A percentile compares a stretch with the other conserved stretches of the same genome.
phyloP scores from a whole-genome alignment of 495 filamentous ascomycete species.

The Clavariopsis aquatica region DNA sequence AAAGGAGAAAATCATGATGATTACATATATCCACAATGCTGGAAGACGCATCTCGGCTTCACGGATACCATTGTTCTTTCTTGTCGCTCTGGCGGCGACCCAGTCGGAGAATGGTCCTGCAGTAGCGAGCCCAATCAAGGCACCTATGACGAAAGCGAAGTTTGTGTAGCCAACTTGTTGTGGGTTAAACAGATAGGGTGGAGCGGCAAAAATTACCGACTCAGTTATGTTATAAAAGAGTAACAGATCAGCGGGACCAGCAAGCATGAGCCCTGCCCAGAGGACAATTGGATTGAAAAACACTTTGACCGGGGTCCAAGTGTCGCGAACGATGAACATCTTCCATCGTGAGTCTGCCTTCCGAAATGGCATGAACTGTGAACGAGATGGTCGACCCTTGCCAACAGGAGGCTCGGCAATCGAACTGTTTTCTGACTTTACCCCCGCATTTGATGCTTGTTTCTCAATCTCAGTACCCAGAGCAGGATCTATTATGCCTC shows the following conservation, averaged over 20 bases:
- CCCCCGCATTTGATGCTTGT: neutral
- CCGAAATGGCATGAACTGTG: constrained; percentile 58
- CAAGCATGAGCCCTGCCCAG: constrained; percentile 58
- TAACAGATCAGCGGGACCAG: constrained; percentile 61
- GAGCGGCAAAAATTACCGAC: constrained; percentile 57
- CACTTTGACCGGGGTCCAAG: constrained; percentile 55
- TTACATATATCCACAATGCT: constrained; percentile 55
- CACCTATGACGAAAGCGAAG: constrained; percentile 53
- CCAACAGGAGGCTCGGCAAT: constrained; percentile 40
- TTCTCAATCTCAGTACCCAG: constrained; percentile 9
- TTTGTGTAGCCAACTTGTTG: constrained; percentile 46
- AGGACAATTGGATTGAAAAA: constrained; percentile 64
- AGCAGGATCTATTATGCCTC: neutral
- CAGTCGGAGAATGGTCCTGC: constrained; percentile 58
- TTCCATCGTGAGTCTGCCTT: constrained; percentile 45
- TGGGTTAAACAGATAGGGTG: constrained; percentile 58
- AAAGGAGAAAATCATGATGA: constrained; percentile 56
- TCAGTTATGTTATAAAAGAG: constrained; percentile 64
- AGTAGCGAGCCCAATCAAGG: constrained; percentile 58
- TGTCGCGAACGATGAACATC: constrained; percentile 46
- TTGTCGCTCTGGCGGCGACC: constrained; percentile 57
- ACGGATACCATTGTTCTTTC: constrained; percentile 57
- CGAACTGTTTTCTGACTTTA: constrained; percentile 12
- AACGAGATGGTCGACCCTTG: constrained; percentile 53
- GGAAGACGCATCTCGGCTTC: constrained; percentile 65